Evolutionary conservation across 164 flowering plant species (phyloP), one percentile per base, ranked within the genome.

Genomic region (Brasenia schreberi): DNA sequence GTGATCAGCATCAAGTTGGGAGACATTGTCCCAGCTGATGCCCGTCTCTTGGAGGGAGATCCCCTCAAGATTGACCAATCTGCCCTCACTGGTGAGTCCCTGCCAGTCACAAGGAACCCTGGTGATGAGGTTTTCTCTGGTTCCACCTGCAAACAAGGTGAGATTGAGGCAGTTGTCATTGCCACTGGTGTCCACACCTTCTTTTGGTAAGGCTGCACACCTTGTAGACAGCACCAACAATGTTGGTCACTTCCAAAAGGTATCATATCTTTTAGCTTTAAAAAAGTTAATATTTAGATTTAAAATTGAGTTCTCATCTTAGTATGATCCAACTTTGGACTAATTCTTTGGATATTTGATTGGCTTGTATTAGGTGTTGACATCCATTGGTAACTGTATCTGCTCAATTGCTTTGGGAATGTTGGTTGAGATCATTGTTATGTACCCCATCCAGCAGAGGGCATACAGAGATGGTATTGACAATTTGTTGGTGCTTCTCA

Each of bases 141-240:
- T n/a, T 87, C 93, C 4, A 87, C 93, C 23, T 84, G 89, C 70
- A 87, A 87, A 67, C 89, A 87, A 68, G 92, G 92, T 49, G 92
- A 87, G 67, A 81, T 87, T 23, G 92, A 87, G 68, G 89, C 92
- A 0, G 87, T 87, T 62, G 93, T 87, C 0, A 85, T 85, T 75
- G 93, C 93, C 43, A 87, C 93, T 19, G 90, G 93, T 33, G 93
- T 87, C 18, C 93, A 87, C 71, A 85, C 93, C 73, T 87, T 87
- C n/a, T 69, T 87, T 87, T 45, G 93, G 93, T 5, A 87, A 87
- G 77, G 93, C 93, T 59, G 93, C 93, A 2, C 93, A 87, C 81
- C 66, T 87, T 61, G 93, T 87, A 43, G 93, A 87, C 69, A 87
- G 86, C 78, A 87, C 93, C 66, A 85, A 87, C 67, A 80, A 87